Evolutionary conservation across 768 basidiomycete genomes (phyloP), one percentile per base, ranked within the genome.

Genomic region (Trametes punicea): DNA sequence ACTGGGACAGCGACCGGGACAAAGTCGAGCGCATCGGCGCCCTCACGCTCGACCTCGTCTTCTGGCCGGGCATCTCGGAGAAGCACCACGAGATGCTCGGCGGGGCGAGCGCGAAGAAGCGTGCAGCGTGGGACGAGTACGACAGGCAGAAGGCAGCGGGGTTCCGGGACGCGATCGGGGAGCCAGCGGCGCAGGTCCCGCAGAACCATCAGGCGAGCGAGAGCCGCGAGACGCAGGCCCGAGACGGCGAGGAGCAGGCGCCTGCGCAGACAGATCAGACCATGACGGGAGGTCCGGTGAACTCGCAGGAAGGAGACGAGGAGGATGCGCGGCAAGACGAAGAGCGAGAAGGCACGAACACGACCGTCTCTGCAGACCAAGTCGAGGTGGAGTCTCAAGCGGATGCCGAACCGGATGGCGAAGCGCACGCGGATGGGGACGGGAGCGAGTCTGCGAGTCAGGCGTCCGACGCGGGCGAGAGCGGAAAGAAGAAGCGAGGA

Each of bases 381-480:
- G 57, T 47, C 2, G 57, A 61, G 26, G 61, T 57, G 21, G 48
- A 50, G 47, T 52, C 52, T 27, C 26, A 44, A 7, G 60, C 67
- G 23, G 66, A 67, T 23, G 62, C 62, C 6, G 64, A 59, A 33
- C n/a, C 46, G 1, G 46, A 38, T 16, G 34, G 34, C 5, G 34
- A 31, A n/a, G n/a, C n/a, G n/a, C n/a, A n/a, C 31, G 7, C 31
- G 13, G 33, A 21, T 4, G 36, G 46, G 27, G 48, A 62, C 38
- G 67, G 63, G 5, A 61, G 58, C 18, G 68, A 71, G 33, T 36
- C 34, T 36, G 9, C 3, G 3, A 49, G 56, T 23, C 71, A 70
- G 30, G 64, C 49, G 31, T 59, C 52, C 2, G 65, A 67, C 31
- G 70, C 72, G n/a, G 73, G 71, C 62, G 71, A 54, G 13, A 48